Evolutionary conservation across 345 rosid genomes (phyloP).

Genomic region (Hibiscus syriacus): DNA sequence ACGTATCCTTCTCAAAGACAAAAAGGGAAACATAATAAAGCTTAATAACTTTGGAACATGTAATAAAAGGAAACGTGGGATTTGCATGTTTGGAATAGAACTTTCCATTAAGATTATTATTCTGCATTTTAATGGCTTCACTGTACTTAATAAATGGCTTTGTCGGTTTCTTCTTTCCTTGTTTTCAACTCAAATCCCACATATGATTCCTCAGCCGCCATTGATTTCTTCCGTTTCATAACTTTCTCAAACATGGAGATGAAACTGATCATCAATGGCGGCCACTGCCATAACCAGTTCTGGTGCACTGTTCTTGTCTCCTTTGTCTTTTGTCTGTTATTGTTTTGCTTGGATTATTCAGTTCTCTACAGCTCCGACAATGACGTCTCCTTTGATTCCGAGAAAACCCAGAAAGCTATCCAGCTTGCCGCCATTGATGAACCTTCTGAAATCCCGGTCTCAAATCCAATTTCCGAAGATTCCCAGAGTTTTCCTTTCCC

Average conservation of each 20-base stretch:
- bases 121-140: not conserved
- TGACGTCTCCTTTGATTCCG: slow-evolving; percentile 11
- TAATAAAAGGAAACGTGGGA: not conserved
- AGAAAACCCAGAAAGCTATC: slow-evolving; percentile 18
- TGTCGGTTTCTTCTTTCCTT: not conserved
- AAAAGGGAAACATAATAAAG: no score
- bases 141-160: not conserved
- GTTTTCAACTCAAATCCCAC: not conserved
- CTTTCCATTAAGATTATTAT: not conserved
- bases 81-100: not conserved
- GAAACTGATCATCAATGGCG: not conserved
- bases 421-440: slow-evolving; percentile 4
- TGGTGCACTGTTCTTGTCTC: slow-evolving; percentile 21
- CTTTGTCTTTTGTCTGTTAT: slow-evolving; percentile 14
- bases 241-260: slow-evolving; percentile 19
- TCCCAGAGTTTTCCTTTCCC: not conserved
- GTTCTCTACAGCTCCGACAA: slow-evolving; percentile 22
- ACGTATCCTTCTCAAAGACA: no score
- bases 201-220: slow-evolving; percentile 1
- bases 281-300: slow-evolving; percentile 13
- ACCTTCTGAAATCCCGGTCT: not conserved
- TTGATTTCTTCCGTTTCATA: not conserved
- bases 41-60: not conserved
- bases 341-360: slow-evolving; percentile 36
- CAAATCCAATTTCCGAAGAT: no score